Evolutionary conservation across 768 basidiomycete species (phyloP), one percentile per base, ranked within the genome.

Genomic region (Kwoniella pini): DNA sequence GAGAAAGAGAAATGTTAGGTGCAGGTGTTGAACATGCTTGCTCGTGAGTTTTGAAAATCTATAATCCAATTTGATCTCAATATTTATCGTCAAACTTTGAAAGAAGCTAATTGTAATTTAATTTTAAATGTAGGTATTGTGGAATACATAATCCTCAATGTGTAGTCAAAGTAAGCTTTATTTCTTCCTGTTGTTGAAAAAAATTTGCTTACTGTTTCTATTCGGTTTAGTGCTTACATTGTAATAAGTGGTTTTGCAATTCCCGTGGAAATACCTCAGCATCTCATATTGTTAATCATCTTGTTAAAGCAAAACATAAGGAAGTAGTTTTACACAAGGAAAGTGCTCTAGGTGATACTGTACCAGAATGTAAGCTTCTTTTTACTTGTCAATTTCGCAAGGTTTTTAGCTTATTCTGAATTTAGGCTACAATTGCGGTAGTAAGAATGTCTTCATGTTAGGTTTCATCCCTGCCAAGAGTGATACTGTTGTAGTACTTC

Each of bases 401-500:
- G 4, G 7, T 10, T 17, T 1, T 3, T 13, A 19, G 22, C 45
- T 48, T 28, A 38, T 21, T 15, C 7, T 26, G 31, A 51, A 15
- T 30, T 12, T 38, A 77, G 76, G 76, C 78, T 99, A 99, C 82
- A 94, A 93, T 73, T 99, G 96, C 74, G 96, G 96, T 15, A 94
- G 90, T 82, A 97, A 96, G 81, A 99, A 99, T 74, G 96, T 98
- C 12, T 99, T 99, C 75, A 93, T 97, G 90, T 85, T 99, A 17
- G 96, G 96, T 3, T 99, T 99, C 73, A 99, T 99, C 71, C 96
- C 96, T 2, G 96, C 96, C 19, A 99, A 99, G 81, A 91, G 90
- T 74, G 96, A 99, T 74, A 98, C 96, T 4, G 96, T 99, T 38
- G 96, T 99, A 33, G 95, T 99, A 31, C 82, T 99, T 17, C 84